Percentiles rank a stretch among this genome's conserved stretches.
These are phyloP conservation scores for Exobasidium cylindrosporum DNA, from an alignment of 1,284 basidiomycete species.

Conservation along the genomic window DNA sequence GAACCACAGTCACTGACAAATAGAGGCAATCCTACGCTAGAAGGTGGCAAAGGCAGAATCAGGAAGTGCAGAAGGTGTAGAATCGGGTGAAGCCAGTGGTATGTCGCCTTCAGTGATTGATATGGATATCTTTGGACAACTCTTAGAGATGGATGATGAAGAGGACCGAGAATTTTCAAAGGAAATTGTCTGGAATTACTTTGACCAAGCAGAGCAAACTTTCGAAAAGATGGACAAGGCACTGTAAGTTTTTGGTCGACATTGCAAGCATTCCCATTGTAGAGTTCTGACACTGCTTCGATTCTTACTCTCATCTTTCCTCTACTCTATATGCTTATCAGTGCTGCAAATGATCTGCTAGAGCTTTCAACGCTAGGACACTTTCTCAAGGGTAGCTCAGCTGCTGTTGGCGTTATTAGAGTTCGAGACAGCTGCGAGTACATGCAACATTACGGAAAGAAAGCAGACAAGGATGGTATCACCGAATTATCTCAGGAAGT, in stretches of 20 bases:
- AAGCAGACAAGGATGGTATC: constrained; percentile 54
- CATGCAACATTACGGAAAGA: constrained; percentile 77
- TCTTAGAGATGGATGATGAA: constrained; percentile 86
- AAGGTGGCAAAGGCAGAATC: not conserved
- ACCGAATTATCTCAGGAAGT: constrained; percentile 30
- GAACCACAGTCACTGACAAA: too few relatives aligned
- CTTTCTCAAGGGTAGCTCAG: constrained; percentile 91
- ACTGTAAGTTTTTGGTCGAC: constrained; percentile 62
- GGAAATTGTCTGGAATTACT: constrained; percentile 76
- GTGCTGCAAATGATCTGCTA: constrained; percentile 61
- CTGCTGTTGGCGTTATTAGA: constrained; percentile 76
- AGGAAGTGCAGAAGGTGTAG: not conserved
- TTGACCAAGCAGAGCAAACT: constrained; percentile 64
- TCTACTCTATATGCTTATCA: constrained; percentile 56
- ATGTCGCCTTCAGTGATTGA: constrained; percentile 62
- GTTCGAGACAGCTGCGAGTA: constrained; percentile 80
- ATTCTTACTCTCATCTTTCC: constrained; percentile 3
- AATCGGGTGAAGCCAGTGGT: not conserved
- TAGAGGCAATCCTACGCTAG: too few relatives aligned
- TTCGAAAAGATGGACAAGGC: constrained; percentile 75
- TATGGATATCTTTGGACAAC: constrained; percentile 75
- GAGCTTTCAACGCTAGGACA: constrained; percentile 76
- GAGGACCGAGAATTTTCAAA: constrained; percentile 71
- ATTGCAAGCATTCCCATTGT: not conserved
- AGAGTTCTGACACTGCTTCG: constrained; percentile 3